Conservation (phyloP, 495 filamentous ascomycete genomes). For the Durotheca rogersii region DNA sequence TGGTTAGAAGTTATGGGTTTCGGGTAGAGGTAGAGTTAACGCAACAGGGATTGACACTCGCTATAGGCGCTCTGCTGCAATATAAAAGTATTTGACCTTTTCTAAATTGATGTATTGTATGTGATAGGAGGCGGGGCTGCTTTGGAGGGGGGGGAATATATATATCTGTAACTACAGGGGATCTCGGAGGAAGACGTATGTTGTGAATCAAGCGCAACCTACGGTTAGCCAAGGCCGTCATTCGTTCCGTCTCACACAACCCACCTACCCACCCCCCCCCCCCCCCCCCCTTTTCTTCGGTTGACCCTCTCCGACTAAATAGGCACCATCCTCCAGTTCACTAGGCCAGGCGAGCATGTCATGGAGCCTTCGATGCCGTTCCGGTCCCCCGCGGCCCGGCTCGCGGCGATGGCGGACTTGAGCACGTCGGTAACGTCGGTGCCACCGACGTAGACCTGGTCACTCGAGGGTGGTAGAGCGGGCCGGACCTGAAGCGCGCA, state of each 20-base stretch:
- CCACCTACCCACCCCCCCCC: too few relatives aligned
- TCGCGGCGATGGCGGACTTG: conserved; percentile 5
- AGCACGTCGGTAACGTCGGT: conserved; percentile 18
- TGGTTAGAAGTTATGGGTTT: conserved; percentile 1
- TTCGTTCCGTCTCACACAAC: too few relatives aligned
- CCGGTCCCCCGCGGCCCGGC: conserved; percentile 4
- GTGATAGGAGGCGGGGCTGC: neutral
- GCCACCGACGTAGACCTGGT: conserved; percentile 20
- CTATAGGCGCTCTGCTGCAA: conserved; percentile 34
- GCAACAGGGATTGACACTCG: conserved; percentile 26
- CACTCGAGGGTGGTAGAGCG: conserved; percentile 22
- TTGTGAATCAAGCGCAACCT: too few relatives aligned
- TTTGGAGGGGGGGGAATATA: too few relatives aligned
- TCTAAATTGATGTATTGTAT: conserved; percentile 2
- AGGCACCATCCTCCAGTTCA: conserved; percentile 19
- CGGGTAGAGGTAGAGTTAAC: conserved; percentile 5
- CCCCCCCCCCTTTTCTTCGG: too few relatives aligned
- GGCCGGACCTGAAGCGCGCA: conserved; percentile 21
- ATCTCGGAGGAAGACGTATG: too few relatives aligned
- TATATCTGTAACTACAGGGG: too few relatives aligned
- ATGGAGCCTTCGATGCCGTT: conserved; percentile 18
- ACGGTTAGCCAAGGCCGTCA: too few relatives aligned
- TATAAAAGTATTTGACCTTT: conserved; percentile 29
- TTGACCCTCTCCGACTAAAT: too few relatives aligned
- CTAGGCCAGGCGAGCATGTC: conserved; percentile 23